phyloP scores from a whole-genome alignment of 2,329 filamentous ascomycete species.

The Verticillium albo-atrum region DNA sequence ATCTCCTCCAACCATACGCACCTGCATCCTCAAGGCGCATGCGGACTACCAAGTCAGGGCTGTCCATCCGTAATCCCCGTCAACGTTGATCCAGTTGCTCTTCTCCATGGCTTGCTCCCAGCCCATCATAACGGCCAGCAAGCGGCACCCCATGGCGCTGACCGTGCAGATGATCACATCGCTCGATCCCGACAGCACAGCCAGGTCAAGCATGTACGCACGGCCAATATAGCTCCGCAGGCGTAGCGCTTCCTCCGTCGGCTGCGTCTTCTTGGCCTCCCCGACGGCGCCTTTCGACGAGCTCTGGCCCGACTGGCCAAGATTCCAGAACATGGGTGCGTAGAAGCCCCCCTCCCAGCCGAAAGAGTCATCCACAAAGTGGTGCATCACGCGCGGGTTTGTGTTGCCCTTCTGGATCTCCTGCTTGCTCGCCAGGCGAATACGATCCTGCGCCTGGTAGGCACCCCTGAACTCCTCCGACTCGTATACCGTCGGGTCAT shows the following conservation, averaged over 20 bases:
- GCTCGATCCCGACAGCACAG: conserved; percentile 62
- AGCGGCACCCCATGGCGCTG: conserved; percentile 65
- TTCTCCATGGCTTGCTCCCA: conserved; percentile 64
- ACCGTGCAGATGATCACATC: conserved; percentile 75
- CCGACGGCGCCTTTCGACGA: conserved; percentile 28
- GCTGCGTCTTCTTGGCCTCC: conserved; percentile 25
- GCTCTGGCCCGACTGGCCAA: conserved; percentile 49
- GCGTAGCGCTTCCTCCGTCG: conserved; percentile 52
- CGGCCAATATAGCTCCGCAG: conserved; percentile 71
- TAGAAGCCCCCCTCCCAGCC: conserved; percentile 92
- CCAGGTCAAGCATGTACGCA: conserved; percentile 78
- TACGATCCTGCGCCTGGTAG: conserved; percentile 67
- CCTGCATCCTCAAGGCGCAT: not conserved
- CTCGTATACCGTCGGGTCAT: conserved; percentile 73
- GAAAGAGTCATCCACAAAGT: conserved; percentile 69
- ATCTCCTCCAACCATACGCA: not conserved
- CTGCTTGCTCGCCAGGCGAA: conserved; percentile 66
- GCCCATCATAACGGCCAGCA: conserved; percentile 82
- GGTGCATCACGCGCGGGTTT: conserved; percentile 44
- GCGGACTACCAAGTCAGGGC: conserved; percentile 31
- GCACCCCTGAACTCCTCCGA: conserved; percentile 56
- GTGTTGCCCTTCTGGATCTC: conserved; percentile 33
- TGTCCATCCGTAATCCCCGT: conserved; percentile 63
- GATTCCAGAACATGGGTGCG: conserved; percentile 72
- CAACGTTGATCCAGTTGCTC: conserved; percentile 73